Evolutionary conservation across 768 basidiomycete species (phyloP), one percentile per base, ranked within the genome.

Genomic region (Exsudoporus frostii): DNA sequence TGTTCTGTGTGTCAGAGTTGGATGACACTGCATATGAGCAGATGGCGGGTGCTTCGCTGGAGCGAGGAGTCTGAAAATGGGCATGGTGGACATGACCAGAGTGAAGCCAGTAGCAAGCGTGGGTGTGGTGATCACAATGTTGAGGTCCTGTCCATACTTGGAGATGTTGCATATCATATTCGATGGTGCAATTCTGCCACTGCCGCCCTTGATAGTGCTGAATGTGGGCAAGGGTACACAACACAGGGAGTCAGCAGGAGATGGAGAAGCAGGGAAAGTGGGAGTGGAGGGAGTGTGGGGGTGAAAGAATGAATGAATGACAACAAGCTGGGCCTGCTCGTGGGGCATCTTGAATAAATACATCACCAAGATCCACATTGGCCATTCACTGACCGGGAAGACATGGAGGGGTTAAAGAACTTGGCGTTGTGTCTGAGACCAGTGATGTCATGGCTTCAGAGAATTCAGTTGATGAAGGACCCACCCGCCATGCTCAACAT

Each of bases 91-190:
- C 9, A 14, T 41, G 32, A 39, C 20, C 5, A 37, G 25, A 13
- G n/a, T 4, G 40, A 40, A 4, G 14, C 62, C 61, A 19, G 20
- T n/a, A 9, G 59, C 62, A 14, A 58, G 53, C 4, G 45, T 58
- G 9, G 45, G 36, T 1, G 63, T 56, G 13, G 56, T 64, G 22
- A 47, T 61, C 10, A 46, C 55, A 13, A 43, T 61, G 14, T 43
- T 64, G 38, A 44, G 17, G 20, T 43, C 24, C 4, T 64, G 62
- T 46, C 53, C 48, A 11, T 30, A 14, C 3, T 45, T 64, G n/a
- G 38, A 53, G 6, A 48, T 41, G n/a, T 13, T 64, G 33, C 53
- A 52, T 10, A 44, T 64, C 9, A 44, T 50, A 24, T 64, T 64
- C 29, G 53, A 64, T 24, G 62, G 54, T 29, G 43, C 54, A 20